phyloP scores from a whole-genome alignment of 441 rosid species.

The Gossypium schwendimanii region DNA sequence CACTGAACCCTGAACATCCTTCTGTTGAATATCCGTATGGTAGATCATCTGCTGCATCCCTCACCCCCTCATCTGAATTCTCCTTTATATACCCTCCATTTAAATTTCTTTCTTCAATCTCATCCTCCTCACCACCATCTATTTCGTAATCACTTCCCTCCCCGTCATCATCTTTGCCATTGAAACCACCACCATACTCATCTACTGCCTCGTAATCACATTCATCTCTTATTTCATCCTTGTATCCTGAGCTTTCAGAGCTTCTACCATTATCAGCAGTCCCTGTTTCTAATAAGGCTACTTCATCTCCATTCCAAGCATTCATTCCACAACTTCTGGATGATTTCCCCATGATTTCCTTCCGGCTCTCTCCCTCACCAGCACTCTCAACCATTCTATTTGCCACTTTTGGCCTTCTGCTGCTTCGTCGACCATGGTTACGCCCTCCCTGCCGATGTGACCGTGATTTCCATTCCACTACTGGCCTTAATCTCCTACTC shows the following conservation, averaged over 20 bases:
- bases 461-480: constrained; percentile 40
- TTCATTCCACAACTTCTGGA: constrained; percentile 17
- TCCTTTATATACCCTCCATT: no score
- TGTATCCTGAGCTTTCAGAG: constrained; percentile 54
- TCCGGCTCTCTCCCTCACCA: constrained; percentile 19
- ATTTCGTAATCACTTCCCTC: constrained; percentile 47
- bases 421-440: constrained; percentile 48
- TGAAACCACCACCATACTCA: constrained; percentile 30
- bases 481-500: constrained; percentile 21
- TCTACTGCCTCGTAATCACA: constrained; percentile 32
- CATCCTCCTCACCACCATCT: constrained; percentile 29
- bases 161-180: constrained; percentile 36
- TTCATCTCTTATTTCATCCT: constrained; percentile 39
- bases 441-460: constrained; percentile 39
- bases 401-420: constrained; percentile 40
- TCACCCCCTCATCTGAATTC: no score
- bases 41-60: no score
- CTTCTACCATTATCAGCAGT: constrained; percentile 46
- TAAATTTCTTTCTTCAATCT: constrained; percentile 10
- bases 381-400: constrained; percentile 29
- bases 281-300: constrained; percentile 27
- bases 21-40: no score
- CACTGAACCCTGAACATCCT: no score
- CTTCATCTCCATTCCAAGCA: constrained; percentile 33
- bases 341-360: constrained; percentile 22